Conservation (phyloP, 768 basidiomycete genomes). For the Psilocybe azurescens region DNA sequence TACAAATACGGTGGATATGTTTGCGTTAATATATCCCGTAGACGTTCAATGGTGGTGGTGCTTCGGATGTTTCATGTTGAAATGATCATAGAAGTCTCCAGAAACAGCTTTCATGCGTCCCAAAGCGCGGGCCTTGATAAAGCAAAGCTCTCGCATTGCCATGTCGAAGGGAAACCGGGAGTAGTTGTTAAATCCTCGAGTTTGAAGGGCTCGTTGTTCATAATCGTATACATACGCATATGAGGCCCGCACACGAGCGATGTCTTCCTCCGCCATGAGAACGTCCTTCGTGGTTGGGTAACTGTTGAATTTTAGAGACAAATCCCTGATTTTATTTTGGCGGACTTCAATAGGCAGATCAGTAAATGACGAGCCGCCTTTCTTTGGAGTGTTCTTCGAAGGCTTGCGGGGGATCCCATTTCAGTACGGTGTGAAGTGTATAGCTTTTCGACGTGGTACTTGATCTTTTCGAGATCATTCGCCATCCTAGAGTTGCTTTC, state of each 20-base stretch:
- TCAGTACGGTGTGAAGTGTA: conserved; percentile 34
- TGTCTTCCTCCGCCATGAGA: conserved; percentile 35
- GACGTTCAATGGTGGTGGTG: conserved; percentile 17
- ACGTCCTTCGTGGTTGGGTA: conserved; percentile 24
- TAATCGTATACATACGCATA: conserved; percentile 55
- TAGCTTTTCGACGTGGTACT: conserved; percentile 44
- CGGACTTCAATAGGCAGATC: conserved; percentile 48
- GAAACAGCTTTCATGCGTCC: conserved; percentile 48
- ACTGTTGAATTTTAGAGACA: conserved; percentile 49
- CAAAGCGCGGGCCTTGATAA: conserved; percentile 52
- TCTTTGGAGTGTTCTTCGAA: conserved; percentile 24
- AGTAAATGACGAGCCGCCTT: conserved; percentile 33
- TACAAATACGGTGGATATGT: neutral
- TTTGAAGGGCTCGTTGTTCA: conserved; percentile 18
- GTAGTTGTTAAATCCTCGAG: neutral
- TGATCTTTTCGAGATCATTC: conserved; percentile 42
- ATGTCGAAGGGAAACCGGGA: conserved; percentile 52
- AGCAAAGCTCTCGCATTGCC: conserved; percentile 55
- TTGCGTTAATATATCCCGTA: neutral
- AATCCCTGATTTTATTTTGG: conserved; percentile 55
- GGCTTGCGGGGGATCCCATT: conserved; percentile 24
- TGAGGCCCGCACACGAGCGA: conserved; percentile 53
- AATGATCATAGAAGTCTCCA: conserved; percentile 49
- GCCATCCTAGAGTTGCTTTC: conserved; percentile 24
- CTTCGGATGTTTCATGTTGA: conserved; percentile 37